Percentiles rank a stretch among this genome's conserved stretches.
Evolutionary conservation across 768 basidiomycete species (phyloP).

Genomic region (Pulveroboletus sp.): DNA sequence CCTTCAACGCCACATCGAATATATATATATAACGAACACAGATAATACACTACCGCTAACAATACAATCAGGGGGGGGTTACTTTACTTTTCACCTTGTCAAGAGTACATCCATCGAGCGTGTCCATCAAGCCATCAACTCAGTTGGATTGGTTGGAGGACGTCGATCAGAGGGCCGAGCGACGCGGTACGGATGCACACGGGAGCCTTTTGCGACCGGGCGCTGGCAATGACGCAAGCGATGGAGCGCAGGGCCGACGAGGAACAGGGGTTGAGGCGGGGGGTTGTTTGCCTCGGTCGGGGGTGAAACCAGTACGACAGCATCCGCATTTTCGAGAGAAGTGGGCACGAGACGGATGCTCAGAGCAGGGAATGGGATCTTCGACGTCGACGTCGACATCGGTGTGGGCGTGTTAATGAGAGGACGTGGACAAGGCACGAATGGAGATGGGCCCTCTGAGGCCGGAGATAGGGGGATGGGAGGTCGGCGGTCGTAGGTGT

Average conservation of each 20-base stretch:
- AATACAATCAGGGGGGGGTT: conserved; percentile 12
- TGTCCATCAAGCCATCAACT: not conserved
- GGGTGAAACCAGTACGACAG: conserved; percentile 43
- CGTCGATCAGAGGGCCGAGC: conserved; percentile 20
- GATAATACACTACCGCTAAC: not conserved
- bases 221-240: conserved; percentile 41
- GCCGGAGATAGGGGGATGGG: conserved; percentile 32
- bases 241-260: conserved; percentile 47
- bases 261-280: conserved; percentile 33
- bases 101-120: not conserved
- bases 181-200: conserved; percentile 56
- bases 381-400: not conserved
- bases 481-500: too few relatives aligned
- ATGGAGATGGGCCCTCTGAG: conserved; percentile 37
- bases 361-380: conserved; percentile 8
- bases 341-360: conserved; percentile 46
- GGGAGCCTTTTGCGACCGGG: conserved; percentile 41
- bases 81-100: not conserved
- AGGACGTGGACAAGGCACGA: conserved; percentile 11
- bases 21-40: too few relatives aligned
- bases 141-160: not conserved
- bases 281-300: conserved; percentile 20
- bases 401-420: not conserved
- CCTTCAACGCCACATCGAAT: too few relatives aligned
- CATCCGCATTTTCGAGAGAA: conserved; percentile 49